phyloP scores from a whole-genome alignment of 1,284 basidiomycete genomes.

The Boletus albobrunnescens region DNA sequence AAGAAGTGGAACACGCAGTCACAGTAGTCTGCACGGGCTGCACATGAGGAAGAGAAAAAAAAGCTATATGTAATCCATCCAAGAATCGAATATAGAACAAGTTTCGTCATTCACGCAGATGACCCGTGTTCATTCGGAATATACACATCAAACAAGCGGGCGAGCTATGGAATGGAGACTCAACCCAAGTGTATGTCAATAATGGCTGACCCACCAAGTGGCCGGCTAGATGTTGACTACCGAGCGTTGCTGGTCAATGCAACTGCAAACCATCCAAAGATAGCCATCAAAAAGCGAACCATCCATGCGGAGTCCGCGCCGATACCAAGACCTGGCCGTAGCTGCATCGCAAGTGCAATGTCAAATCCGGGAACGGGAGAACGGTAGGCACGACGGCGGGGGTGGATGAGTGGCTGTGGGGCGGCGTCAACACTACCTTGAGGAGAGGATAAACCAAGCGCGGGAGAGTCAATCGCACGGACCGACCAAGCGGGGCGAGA shows the following conservation, averaged over 20 bases:
- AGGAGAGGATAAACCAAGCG: conserved; percentile 20
- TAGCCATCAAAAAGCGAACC: conserved; percentile 70
- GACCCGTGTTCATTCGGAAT: conserved; percentile 9
- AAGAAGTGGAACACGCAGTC: neutral
- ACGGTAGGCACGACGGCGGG: conserved; percentile 33
- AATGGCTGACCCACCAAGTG: neutral
- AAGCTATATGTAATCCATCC: conserved; percentile 1
- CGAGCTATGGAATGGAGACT: neutral
- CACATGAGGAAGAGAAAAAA: neutral
- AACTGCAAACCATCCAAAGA: conserved; percentile 73
- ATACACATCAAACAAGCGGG: neutral
- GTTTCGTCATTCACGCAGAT: conserved; percentile 2
- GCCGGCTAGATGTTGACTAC: conserved; percentile 9
- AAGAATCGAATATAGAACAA: conserved; percentile 7
- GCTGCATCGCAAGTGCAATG: conserved; percentile 71
- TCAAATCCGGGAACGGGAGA: conserved; percentile 49
- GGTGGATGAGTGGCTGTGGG: conserved; percentile 15
- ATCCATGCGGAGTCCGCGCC: conserved; percentile 74
- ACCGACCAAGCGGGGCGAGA: conserved; percentile 40
- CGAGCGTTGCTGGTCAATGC: conserved; percentile 24
- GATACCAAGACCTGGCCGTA: conserved; percentile 60
- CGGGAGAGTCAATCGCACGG: conserved; percentile 36
- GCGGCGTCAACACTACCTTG: conserved; percentile 4
- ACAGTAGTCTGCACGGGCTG: neutral
- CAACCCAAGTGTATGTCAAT: neutral